Evolutionary conservation across 768 basidiomycete genomes (phyloP).

Genomic region (Phylloporus sp.): DNA sequence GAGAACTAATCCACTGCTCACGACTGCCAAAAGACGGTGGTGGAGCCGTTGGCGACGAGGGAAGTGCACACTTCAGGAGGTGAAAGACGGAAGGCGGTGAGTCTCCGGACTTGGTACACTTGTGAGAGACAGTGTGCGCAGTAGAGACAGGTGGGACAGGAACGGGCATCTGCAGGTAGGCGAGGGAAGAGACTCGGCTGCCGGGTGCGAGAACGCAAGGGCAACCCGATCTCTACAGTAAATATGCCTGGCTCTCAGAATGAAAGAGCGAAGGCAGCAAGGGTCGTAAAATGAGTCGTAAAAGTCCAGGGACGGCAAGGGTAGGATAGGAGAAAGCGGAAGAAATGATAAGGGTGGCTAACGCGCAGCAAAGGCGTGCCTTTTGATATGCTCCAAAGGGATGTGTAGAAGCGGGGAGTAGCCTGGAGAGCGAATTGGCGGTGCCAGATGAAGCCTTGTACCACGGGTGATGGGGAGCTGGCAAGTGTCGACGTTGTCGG

Average conservation of each 20-base stretch:
- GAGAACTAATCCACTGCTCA: constrained; percentile 70
- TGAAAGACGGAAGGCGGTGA: constrained; percentile 45
- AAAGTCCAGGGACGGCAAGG: constrained; percentile 21
- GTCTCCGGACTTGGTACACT: constrained; percentile 48
- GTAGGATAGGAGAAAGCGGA: constrained; percentile 28
- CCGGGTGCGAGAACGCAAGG: constrained; percentile 43
- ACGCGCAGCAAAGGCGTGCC: constrained; percentile 95
- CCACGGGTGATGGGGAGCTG: constrained; percentile 4
- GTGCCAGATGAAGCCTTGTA: constrained; percentile 18
- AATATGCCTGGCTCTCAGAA: constrained; percentile 36
- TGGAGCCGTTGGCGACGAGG: constrained; percentile 55
- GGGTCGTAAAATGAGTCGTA: constrained; percentile 74
- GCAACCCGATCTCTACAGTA: constrained; percentile 43
- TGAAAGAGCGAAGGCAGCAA: constrained; percentile 35
- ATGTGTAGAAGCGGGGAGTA: constrained; percentile 22
- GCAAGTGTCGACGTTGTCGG: constrained; percentile 18
- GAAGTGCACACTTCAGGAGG: constrained; percentile 54
- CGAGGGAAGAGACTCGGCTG: constrained; percentile 39
- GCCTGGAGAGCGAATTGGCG: constrained; percentile 17
- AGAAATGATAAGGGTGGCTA: constrained; percentile 48
- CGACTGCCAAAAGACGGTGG: constrained; percentile 63
- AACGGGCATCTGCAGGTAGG: constrained; percentile 76
- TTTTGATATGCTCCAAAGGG: constrained; percentile 51
- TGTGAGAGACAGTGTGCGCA: constrained; percentile 65
- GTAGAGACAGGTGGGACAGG: constrained; percentile 64